These are phyloP conservation scores for Leishmania braziliensis DNA, from an alignment of 208 protist genomes.

Conservation along the genomic window DNA sequence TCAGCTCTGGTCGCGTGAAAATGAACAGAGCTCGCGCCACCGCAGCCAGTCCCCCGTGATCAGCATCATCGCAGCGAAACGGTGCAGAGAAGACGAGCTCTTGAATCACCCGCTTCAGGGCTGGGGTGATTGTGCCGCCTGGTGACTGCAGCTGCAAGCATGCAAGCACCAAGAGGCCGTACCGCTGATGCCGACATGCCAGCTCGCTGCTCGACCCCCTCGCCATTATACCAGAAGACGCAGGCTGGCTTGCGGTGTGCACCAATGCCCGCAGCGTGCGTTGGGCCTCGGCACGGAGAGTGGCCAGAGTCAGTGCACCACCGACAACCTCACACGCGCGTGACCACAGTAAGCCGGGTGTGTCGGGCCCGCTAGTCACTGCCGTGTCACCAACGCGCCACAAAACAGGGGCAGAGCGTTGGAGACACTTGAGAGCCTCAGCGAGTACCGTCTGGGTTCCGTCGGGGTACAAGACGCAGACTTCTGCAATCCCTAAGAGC, in stretches of 20 bases:
- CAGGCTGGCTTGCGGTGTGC: conserved; percentile 7
- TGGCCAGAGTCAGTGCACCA: conserved; percentile 17
- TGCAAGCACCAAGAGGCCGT: conserved; percentile 26
- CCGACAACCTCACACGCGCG: conserved; percentile 47
- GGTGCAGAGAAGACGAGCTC: conserved; percentile 13
- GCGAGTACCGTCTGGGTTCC: conserved; percentile 47
- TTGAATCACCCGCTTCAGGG: conserved; percentile 6
- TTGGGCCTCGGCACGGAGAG: conserved; percentile 29
- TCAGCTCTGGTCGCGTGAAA: conserved; percentile 16
- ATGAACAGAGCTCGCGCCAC: conserved; percentile 38
- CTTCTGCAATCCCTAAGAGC: conserved; percentile 39
- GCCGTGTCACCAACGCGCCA: conserved; percentile 14
- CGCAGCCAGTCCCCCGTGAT: conserved; percentile 20
- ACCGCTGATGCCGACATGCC: conserved; percentile 17
- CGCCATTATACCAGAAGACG: not conserved
- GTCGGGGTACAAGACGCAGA: conserved; percentile 28
- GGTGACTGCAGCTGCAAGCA: conserved; percentile 30
- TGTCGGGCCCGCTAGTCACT: not conserved
- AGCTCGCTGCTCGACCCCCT: not conserved
- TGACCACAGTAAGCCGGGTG: conserved; percentile 27
- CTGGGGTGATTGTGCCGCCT: conserved; percentile 10
- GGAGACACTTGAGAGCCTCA: conserved; percentile 43
- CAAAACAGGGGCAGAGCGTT: conserved; percentile 26
- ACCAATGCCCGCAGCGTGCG: conserved; percentile 20
- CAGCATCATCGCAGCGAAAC: conserved; percentile 2